Evolutionary conservation across 2,329 filamentous ascomycete species (phyloP), one percentile per base, ranked within the genome.

Genomic region (Chaetomiaceae sp.): DNA sequence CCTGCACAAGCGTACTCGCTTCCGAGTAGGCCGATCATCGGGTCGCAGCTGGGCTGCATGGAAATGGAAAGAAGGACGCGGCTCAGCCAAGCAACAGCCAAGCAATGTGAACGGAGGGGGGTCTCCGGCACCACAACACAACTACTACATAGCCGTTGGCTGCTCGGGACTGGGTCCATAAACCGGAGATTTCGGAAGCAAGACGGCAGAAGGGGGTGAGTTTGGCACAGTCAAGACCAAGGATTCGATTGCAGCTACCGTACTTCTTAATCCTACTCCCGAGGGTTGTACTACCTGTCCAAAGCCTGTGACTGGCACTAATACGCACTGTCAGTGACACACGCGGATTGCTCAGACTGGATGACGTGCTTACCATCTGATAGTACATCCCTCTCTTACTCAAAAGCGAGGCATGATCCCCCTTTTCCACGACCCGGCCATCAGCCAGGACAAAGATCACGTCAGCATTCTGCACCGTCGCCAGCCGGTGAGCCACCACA

Each of bases 401-500:
- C 58, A 82, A 51, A 51, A 83, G 61, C 60, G 80, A 76, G 1
- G 55, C 56, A 57, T 82, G 79, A 23, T 67, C 79, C 6, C 79
- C 79, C 64, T 75, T 71, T 64, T 82, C 79, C n/a, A 82, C 63
- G n/a, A 82, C 70, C 59, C 72, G 76, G 15, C 85, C 82, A 53
- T 84, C 78, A 8, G 85, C 85, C 48, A 94, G 80, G 0, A 91
- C 87, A 61, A 88, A 89, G 23, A 91, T 91, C 9, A 84, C 73
- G 66, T 92, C 84, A 0, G 88, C 87, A 61, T 91, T 86, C 68
- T 88, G 87, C 15, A 91, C 82, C 14, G 86, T 92, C 0, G 85
- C 85, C 51, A 91, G 73, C n/a, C 88, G 76, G 66, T 92, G 89
- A 0, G 88, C 88, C 11, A 92, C 87, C 6, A 87, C 86, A 3